phyloP scores from a whole-genome alignment of 2,329 filamentous ascomycete genomes.

The Xylaria sp. region DNA sequence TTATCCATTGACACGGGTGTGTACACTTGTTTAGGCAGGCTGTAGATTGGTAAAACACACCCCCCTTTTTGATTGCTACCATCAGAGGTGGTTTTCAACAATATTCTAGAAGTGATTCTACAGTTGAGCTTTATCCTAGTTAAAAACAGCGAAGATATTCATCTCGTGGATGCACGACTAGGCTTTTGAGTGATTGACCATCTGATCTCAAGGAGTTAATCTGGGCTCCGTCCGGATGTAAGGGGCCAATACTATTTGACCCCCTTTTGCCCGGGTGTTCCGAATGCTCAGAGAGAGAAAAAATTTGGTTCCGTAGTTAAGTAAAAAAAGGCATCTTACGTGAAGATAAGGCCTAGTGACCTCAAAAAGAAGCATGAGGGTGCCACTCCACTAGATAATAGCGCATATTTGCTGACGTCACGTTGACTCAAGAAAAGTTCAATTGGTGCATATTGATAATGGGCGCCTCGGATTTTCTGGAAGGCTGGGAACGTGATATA shows the following conservation, averaged over 20 bases:
- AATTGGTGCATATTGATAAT: not conserved
- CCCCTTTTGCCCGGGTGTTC: conserved; percentile 1
- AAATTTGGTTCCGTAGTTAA: not conserved
- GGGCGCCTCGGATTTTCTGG: not conserved
- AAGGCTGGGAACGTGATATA: not conserved
- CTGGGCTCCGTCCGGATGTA: not conserved
- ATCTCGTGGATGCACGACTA: not conserved
- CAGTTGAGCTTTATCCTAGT: not conserved
- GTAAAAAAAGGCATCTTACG: conserved; percentile 1
- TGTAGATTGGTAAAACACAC: not conserved
- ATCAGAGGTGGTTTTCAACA: not conserved
- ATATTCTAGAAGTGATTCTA: too few species aligned
- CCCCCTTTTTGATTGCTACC: not conserved
- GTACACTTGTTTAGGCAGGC: not conserved
- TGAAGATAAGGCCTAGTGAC: not conserved
- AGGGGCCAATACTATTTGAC: not conserved
- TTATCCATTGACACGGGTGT: too few species aligned
- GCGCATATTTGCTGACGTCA: conserved; percentile 37
- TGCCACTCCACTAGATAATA: conserved; percentile 13
- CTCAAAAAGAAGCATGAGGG: not conserved
- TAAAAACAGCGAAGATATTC: not conserved
- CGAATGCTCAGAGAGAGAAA: not conserved
- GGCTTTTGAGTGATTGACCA: not conserved
- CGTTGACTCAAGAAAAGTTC: conserved; percentile 27
- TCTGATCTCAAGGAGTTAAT: not conserved